A percentile compares a stretch with the other conserved stretches of the same genome.
Conservation (phyloP, 73 alveolate species). For the Paramecium sexaurelia region DNA sequence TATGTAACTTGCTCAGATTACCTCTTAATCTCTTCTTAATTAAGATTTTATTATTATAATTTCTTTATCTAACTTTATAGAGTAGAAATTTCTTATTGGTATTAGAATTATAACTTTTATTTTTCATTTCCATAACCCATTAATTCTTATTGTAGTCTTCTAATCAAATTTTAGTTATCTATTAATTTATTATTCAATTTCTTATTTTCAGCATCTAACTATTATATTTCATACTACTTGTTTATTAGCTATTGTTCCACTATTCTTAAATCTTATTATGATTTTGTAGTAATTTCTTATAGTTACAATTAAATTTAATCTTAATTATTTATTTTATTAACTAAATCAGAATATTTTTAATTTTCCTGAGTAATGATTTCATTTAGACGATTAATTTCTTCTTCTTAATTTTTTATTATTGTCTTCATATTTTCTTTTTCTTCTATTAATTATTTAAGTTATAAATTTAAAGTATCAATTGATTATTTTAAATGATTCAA, state of each 20-base stretch:
- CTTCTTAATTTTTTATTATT: background rate
- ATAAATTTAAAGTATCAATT: background rate
- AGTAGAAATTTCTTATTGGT: background rate
- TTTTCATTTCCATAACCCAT: background rate
- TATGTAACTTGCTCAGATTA: background rate
- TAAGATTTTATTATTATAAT: background rate
- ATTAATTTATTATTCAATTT: background rate
- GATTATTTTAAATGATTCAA: background rate
- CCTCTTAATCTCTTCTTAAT: background rate
- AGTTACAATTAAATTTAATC: background rate
- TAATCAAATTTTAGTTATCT: background rate
- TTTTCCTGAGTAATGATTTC: background rate
- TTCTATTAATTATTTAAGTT: background rate
- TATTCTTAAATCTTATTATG: background rate
- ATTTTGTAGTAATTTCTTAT: background rate
- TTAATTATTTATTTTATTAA: background rate
- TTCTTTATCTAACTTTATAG: background rate
- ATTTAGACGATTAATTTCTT: background rate
- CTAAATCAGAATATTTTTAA: background rate
- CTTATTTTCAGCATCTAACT: background rate
- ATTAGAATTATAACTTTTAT: background rate
- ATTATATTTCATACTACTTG: background rate
- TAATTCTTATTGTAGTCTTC: background rate
- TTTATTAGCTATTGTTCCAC: background rate
- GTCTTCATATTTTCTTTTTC: background rate